These are phyloP conservation scores for Candida albicans DNA, from an alignment of 1,139 yeast genomes.

Conservation along the genomic window DNA sequence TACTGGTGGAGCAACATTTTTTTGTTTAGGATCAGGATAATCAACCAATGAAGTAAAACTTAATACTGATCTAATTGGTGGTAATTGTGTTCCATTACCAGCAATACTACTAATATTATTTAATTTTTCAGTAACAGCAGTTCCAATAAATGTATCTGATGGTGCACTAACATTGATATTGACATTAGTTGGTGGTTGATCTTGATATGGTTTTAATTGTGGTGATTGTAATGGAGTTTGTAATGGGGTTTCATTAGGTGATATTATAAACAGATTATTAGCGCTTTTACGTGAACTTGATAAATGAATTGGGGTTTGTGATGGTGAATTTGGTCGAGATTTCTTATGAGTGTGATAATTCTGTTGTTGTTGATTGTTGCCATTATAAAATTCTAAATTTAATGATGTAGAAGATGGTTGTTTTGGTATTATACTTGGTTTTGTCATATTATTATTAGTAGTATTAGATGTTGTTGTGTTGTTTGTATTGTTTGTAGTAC, in stretches of 20 bases:
- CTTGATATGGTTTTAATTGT: slow-evolving; percentile 29
- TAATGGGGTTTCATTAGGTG: slow-evolving; percentile 20
- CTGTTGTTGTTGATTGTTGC: slow-evolving; percentile 9
- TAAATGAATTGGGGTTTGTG: slow-evolving; percentile 11
- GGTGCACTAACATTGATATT: no score
- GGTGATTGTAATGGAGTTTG: slow-evolving; percentile 48
- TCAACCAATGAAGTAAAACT: slow-evolving; percentile 25
- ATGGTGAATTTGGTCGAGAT: slow-evolving; percentile 46
- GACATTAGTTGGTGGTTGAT: slow-evolving; percentile 6
- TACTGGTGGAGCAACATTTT: not conserved
- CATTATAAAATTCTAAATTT: slow-evolving; percentile 30
- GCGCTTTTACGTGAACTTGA: slow-evolving; percentile 4
- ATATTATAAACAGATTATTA: slow-evolving; percentile 16
- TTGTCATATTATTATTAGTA: slow-evolving; percentile 8
- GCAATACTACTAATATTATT: slow-evolving; percentile 35
- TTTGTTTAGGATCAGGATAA: slow-evolving; percentile 9
- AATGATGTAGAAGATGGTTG: slow-evolving; percentile 22
- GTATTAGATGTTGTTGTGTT: slow-evolving; percentile 8
- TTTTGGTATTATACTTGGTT: slow-evolving; percentile 10
- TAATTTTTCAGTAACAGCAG: slow-evolving; percentile 24
- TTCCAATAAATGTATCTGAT: slow-evolving; percentile 17
- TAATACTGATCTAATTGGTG: slow-evolving; percentile 46
- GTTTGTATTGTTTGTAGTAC: slow-evolving; percentile 14
- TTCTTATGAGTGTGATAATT: slow-evolving; percentile 25
- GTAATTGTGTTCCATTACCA: slow-evolving; percentile 41